phyloP scores from a whole-genome alignment of 495 filamentous ascomycete genomes.

The Penicillium atrosanguineum region DNA sequence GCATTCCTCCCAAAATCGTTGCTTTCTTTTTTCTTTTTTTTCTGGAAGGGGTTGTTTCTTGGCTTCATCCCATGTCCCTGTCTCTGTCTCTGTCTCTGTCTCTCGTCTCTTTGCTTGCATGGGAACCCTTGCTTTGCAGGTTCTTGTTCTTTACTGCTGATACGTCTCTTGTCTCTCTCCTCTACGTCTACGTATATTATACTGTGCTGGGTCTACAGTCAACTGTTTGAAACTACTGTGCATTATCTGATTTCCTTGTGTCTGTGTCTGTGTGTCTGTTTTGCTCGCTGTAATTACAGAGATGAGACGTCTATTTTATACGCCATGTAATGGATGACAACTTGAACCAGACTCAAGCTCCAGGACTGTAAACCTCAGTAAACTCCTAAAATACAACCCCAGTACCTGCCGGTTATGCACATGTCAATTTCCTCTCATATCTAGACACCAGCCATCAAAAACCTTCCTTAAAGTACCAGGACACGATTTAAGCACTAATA shows the following conservation, averaged over 20 bases:
- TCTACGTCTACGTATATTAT: slow-evolving; percentile 29
- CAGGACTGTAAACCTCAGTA: not conserved
- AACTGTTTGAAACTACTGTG: slow-evolving; percentile 16
- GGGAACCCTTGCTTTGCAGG: slow-evolving; percentile 5
- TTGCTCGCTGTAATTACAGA: not conserved
- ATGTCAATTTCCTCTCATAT: no score
- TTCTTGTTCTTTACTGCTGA: slow-evolving; percentile 13
- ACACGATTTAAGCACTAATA: no score
- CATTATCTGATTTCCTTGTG: slow-evolving; percentile 18
- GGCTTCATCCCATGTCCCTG: not conserved
- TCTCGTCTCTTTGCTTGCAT: slow-evolving; percentile 4
- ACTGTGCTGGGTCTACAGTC: slow-evolving; percentile 21
- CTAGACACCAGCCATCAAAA: no score
- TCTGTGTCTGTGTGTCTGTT: no score
- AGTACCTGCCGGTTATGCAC: no score
- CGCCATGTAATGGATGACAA: not conserved
- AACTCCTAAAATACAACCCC: not conserved
- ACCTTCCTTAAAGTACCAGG: no score
- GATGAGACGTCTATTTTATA: not conserved
- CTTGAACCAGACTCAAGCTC: not conserved
- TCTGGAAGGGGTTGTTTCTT: slow-evolving; percentile 10
- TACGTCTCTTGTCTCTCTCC: slow-evolving; percentile 7
- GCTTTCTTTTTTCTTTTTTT: slow-evolving; percentile 7
- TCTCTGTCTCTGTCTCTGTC: slow-evolving; percentile 6
- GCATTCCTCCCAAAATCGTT: slow-evolving; percentile 17